These are phyloP conservation scores for Agrocybe praecox DNA, from an alignment of 768 basidiomycete species.

Conservation along the genomic window DNA sequence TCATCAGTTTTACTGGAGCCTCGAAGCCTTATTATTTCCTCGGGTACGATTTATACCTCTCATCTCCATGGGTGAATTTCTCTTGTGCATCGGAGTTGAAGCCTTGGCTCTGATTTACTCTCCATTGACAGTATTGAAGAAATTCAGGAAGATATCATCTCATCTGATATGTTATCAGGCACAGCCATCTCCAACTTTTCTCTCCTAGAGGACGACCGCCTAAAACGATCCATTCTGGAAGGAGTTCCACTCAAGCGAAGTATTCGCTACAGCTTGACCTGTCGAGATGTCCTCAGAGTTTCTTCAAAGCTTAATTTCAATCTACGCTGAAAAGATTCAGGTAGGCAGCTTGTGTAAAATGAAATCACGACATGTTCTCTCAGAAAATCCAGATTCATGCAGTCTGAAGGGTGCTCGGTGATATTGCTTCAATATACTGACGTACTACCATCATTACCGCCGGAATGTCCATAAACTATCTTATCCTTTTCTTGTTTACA, in stretches of 20 bases:
- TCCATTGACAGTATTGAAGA: constrained; percentile 56
- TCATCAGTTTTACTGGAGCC: constrained; percentile 82
- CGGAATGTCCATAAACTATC: no score
- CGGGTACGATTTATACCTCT: constrained; percentile 63
- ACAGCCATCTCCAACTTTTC: constrained; percentile 58
- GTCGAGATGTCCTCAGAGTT: constrained; percentile 78
- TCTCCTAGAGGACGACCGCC: constrained; percentile 44
- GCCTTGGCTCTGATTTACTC: constrained; percentile 1
- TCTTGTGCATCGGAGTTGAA: background rate
- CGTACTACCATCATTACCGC: no score
- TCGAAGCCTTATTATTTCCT: constrained; percentile 82
- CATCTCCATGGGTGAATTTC: constrained; percentile 71
- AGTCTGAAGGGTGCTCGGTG: background rate
- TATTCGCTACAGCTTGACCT: constrained; percentile 82
- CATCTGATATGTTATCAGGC: constrained; percentile 23
- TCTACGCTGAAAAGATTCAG: constrained; percentile 3
- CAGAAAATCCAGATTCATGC: background rate
- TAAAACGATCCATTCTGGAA: constrained; percentile 37
- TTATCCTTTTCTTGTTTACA: no score
- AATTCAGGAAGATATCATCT: constrained; percentile 49
- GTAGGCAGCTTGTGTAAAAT: background rate
- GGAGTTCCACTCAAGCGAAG: constrained; percentile 60
- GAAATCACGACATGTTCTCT: no score
- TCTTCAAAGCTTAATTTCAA: constrained; percentile 16
- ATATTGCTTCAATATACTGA: background rate